Base-by-base conservation (phyloP, 495 filamentous ascomycete species). In the Corynascus novoguineensis region DNA sequence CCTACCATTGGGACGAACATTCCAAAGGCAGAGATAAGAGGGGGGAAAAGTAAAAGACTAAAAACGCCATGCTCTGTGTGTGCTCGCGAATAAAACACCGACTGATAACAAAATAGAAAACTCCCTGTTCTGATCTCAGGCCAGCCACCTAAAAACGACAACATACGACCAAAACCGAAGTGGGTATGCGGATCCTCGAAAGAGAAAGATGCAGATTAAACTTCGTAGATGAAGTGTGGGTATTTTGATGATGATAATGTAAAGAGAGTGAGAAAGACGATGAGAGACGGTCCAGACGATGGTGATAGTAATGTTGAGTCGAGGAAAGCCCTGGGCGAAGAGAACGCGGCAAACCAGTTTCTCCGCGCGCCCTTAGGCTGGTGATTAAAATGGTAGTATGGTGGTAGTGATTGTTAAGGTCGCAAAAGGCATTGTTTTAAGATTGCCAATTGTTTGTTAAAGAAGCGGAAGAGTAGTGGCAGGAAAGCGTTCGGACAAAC, bases 171-270 rank as follows among this genome's bases (percentile, higher is more conserved):
- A 19, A 31, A 15, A 41, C 37, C 37, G 21, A 17, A 41, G 37
- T 17, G 51, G 51, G 28, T 49, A 19, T 31, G 41, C n/a, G 2
- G 34, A 29, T n/a, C 42, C 22, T 49, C 42, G 50, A 59, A 27
- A 47, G 53, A 53, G 57, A 59, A 38, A 38, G 28, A 59, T 53
- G 57, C 57, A 59, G 35, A 49, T 49, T 49, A 49, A 37, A 50
- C 48, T 38, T 37, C 32, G 48, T 50, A 52, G 35, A 42, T 49
- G 55, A 27, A 47, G 55, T 58, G 38, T 46, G 27, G 28, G 34
- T 41, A 51, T 52, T n/a, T n/a, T n/a, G 29, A 21, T 34, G 17
- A 47, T 31, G 11, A n/a, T 38, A 4, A 21, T 17, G 40, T 44
- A 44, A n/a, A 10, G 19, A 9, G 17, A 45, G n/a, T 19, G 22